A percentile compares a stretch with the other conserved stretches of the same genome.
phyloP scores from a whole-genome alignment of 352 stramenopile genomes.

The Pythium plurisporium region DNA sequence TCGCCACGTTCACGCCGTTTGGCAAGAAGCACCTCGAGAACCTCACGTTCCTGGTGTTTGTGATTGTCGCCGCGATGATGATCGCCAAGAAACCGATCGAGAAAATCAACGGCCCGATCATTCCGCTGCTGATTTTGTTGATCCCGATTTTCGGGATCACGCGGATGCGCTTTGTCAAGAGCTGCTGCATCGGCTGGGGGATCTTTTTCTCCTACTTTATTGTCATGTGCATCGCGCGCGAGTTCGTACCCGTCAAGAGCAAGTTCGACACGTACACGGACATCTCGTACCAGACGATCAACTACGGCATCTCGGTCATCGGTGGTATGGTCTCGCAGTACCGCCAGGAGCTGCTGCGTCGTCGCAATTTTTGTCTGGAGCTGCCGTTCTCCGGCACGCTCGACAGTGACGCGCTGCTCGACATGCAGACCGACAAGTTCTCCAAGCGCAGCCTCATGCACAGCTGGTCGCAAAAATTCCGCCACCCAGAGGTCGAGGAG shows the following conservation, averaged over 20 bases:
- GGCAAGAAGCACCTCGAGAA: conserved; percentile 56
- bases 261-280: conserved; percentile 67
- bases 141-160: conserved; percentile 85
- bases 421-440: conserved; percentile 75
- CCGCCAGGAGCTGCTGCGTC: conserved; percentile 66
- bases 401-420: too few species aligned
- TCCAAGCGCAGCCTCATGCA: conserved; percentile 66
- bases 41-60: conserved; percentile 54
- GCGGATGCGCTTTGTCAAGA: conserved; percentile 73
- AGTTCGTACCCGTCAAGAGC: conserved; percentile 25
- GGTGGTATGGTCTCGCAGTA: conserved; percentile 84
- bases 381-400: conserved; percentile 69
- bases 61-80: conserved; percentile 54
- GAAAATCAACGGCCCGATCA: conserved; percentile 57
- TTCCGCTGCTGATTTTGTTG: conserved; percentile 75
- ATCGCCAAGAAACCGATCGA: conserved; percentile 79
- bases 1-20: conserved; percentile 46
- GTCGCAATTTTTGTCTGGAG: conserved; percentile 74
- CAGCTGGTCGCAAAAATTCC: conserved; percentile 62
- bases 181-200: conserved; percentile 60
- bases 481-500: conserved; percentile 68
- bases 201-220: conserved; percentile 70
- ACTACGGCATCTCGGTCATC: conserved; percentile 78
- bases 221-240: conserved; percentile 47
- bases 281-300: conserved; percentile 79